Evolutionary conservation across 2,329 filamentous ascomycete genomes (phyloP).

Genomic region (Xylaria sp.): DNA sequence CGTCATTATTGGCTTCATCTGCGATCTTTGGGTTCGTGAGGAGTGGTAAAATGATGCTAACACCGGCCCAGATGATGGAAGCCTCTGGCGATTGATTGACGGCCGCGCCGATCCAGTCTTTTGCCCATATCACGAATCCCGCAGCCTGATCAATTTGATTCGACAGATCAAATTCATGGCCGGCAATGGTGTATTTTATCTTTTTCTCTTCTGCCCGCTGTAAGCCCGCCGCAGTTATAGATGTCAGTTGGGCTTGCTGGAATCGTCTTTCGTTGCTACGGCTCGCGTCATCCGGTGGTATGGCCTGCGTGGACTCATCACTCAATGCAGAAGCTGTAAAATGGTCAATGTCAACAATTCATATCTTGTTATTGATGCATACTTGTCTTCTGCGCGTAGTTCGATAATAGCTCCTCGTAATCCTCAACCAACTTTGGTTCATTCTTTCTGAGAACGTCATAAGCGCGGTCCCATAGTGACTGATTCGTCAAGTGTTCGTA

Average conservation of each 20-base stretch:
- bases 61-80: constrained; percentile 50
- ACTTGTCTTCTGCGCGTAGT: too few species aligned
- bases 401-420: too few species aligned
- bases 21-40: constrained; percentile 48
- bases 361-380: too few species aligned
- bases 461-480: constrained; percentile 47
- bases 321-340: too few species aligned
- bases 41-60: constrained; percentile 52
- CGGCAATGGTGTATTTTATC: constrained; percentile 27
- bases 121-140: constrained; percentile 38
- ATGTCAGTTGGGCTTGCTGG: constrained; percentile 15
- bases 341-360: too few species aligned
- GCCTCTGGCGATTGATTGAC: constrained; percentile 48
- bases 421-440: constrained; percentile 38
- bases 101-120: constrained; percentile 44
- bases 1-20: constrained; percentile 48
- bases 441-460: constrained; percentile 40
- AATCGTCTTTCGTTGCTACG: not conserved
- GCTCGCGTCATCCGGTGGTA: not conserved
- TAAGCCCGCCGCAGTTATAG: constrained; percentile 12
- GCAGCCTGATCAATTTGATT: constrained; percentile 43
- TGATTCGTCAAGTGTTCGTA: not conserved
- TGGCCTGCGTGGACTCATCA: not conserved
- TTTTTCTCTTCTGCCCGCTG: constrained; percentile 28
- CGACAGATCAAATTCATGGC: constrained; percentile 24